Conservation (phyloP, 2,329 filamentous ascomycete species). For the Calonectria pteridis region DNA sequence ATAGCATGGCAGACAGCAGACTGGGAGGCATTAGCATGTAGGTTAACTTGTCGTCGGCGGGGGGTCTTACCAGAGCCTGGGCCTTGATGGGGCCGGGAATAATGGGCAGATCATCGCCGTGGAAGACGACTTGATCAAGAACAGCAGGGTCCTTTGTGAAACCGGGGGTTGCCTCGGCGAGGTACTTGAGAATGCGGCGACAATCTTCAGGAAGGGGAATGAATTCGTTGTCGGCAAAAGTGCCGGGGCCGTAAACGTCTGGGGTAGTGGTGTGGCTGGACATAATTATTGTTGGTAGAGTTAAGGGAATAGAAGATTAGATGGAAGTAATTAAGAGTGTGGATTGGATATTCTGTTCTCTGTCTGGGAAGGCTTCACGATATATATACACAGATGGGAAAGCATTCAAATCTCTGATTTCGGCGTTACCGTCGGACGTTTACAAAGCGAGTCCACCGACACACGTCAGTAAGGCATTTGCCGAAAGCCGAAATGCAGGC, state of each 20-base stretch:
- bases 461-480: not conserved
- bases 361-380: not conserved
- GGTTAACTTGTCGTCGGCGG: not conserved
- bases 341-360: not conserved
- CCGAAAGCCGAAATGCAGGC: constrained; percentile 3
- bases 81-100: constrained; percentile 53
- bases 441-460: constrained; percentile 3
- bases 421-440: not conserved
- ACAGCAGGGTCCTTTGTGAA: constrained; percentile 47
- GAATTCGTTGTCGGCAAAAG: not conserved
- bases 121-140: constrained; percentile 47
- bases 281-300: not conserved
- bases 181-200: not conserved
- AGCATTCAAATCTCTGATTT: not conserved
- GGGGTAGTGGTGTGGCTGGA: not conserved
- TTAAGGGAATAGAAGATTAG: not conserved
- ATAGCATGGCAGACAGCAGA: constrained; percentile 48
- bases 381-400: not conserved
- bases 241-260: not conserved
- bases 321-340: not conserved
- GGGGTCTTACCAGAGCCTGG: constrained; percentile 43
- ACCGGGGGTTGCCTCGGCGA: not conserved
- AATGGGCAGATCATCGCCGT: constrained; percentile 46
- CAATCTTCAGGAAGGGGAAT: not conserved
- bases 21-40: not conserved